Conservation (phyloP, 1,284 basidiomycete genomes). For the Melampsora americana region DNA sequence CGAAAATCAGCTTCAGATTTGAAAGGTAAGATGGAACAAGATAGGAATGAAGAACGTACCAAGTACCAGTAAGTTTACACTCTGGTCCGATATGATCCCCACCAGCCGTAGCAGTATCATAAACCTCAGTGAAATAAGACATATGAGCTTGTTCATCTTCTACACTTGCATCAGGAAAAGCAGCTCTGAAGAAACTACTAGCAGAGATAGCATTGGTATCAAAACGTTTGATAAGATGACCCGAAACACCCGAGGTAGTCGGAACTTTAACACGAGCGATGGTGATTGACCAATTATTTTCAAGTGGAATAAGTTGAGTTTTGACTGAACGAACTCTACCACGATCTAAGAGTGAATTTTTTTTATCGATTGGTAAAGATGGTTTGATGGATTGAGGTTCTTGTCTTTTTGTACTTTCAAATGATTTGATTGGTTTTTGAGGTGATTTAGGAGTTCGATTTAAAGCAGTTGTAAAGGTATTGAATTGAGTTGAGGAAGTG, state of each 20-base stretch:
- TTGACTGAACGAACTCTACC: slow-evolving; percentile 19
- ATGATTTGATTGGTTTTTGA: slow-evolving; percentile 25
- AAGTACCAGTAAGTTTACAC: slow-evolving; percentile 19
- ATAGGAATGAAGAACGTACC: slow-evolving; percentile 12
- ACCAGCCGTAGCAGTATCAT: slow-evolving; percentile 28
- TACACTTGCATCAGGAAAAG: slow-evolving; percentile 80
- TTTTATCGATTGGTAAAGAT: not conserved
- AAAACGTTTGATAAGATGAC: slow-evolving; percentile 76
- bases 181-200: slow-evolving; percentile 96
- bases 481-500: not conserved
- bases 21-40: not conserved
- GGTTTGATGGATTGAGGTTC: not conserved
- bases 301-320: slow-evolving; percentile 28
- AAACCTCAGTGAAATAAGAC: slow-evolving; percentile 56
- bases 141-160: slow-evolving; percentile 77
- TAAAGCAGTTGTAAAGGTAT: not conserved
- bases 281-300: slow-evolving; percentile 60
- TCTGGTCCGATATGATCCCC: slow-evolving; percentile 15
- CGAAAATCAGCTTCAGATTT: not conserved
- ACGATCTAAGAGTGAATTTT: slow-evolving; percentile 5
- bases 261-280: slow-evolving; percentile 91
- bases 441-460: not conserved
- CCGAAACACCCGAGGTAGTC: slow-evolving; percentile 58
- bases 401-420: not conserved
- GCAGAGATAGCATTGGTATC: slow-evolving; percentile 93